Percentiles rank a stretch among this genome's conserved stretches.
These are phyloP conservation scores for Gossypium rotundifolium DNA, from an alignment of 345 rosid genomes.

Conservation along the genomic window DNA sequence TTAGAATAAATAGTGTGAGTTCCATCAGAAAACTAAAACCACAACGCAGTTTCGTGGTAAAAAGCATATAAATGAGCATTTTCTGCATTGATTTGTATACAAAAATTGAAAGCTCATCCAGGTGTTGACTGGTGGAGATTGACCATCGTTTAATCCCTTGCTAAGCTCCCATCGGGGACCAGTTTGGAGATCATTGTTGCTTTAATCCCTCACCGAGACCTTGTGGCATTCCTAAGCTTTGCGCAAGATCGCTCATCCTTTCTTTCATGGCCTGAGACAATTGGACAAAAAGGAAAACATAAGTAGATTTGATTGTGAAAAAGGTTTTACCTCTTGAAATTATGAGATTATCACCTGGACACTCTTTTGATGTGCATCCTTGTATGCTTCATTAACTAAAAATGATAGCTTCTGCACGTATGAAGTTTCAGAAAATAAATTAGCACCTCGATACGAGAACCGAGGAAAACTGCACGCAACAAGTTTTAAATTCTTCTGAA, in stretches of 20 bases:
- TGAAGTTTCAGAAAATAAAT: not conserved
- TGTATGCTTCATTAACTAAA: conserved; percentile 80
- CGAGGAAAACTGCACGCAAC: not conserved
- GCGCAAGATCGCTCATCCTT: conserved; percentile 85
- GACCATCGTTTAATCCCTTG: conserved; percentile 33
- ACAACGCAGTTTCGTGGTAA: not conserved
- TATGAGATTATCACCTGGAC: conserved; percentile 42
- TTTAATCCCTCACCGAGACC: conserved; percentile 58
- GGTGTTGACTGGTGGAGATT: not conserved
- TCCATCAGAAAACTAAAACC: not conserved
- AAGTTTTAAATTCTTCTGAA: not conserved
- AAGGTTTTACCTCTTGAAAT: not conserved
- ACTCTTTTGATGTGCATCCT: conserved; percentile 84
- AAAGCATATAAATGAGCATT: conserved; percentile 1
- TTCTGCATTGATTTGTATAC: conserved; percentile 15
- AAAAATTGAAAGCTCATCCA: conserved; percentile 17
- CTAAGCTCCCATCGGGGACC: conserved; percentile 15
- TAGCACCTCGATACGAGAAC: not conserved
- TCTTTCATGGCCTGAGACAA: conserved; percentile 75
- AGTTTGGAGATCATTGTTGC: conserved; percentile 19
- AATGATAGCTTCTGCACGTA: conserved; percentile 64
- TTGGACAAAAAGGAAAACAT: not conserved
- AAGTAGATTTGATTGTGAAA: not conserved
- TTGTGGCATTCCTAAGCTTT: conserved; percentile 88
- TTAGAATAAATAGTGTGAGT: not conserved